These are phyloP conservation scores for Raffaelea arxii DNA, from an alignment of 2,329 filamentous ascomycete genomes.

Conservation along the genomic window DNA sequence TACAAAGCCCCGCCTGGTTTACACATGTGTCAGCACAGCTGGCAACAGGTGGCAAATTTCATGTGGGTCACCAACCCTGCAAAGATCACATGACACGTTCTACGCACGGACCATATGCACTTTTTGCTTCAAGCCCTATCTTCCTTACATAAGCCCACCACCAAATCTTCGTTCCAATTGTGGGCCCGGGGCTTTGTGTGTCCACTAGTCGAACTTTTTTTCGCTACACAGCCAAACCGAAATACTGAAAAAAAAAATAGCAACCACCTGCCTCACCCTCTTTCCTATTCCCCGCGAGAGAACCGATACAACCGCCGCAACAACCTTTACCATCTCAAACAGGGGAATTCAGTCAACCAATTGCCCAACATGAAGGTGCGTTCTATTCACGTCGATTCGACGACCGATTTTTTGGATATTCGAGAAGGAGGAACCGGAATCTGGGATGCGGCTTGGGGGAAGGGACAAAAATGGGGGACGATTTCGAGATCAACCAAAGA, in stretches of 20 bases:
- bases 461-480: too few species aligned
- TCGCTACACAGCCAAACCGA: conserved; percentile 4
- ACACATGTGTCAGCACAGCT: conserved; percentile 4
- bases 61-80: too few species aligned
- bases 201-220: conserved; percentile 10
- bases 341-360: conserved; percentile 4
- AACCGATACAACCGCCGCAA: conserved; percentile 3
- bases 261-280: background rate
- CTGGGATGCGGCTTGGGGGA: too few species aligned
- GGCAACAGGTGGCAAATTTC: too few species aligned
- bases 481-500: too few species aligned
- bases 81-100: conserved; percentile 1
- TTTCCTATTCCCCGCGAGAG: conserved; percentile 2
- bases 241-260: conserved; percentile 6
- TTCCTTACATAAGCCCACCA: conserved; percentile 14
- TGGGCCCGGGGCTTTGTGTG: too few species aligned
- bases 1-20: too few species aligned
- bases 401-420: too few species aligned
- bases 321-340: conserved; percentile 6
- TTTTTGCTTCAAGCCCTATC: conserved; percentile 13
- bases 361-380: conserved; percentile 14
- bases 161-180: background rate
- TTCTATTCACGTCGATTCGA: background rate
- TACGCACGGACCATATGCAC: conserved; percentile 4
- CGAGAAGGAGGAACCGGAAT: too few species aligned